phyloP scores from a whole-genome alignment of 2,329 filamentous ascomycete genomes.

The Aspergillus amoenus region DNA sequence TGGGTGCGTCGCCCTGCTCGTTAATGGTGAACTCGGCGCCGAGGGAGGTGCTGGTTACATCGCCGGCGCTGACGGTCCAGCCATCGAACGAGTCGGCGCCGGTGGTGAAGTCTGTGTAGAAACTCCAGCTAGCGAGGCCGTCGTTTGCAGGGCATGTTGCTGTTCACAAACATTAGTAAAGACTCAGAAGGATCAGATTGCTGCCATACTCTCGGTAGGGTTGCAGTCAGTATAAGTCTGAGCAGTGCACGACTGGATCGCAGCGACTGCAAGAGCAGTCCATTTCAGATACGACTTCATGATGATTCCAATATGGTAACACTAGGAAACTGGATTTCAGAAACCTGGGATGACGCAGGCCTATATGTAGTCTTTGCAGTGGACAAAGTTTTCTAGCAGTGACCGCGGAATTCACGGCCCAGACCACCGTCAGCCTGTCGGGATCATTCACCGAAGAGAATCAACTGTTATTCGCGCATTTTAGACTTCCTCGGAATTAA shows the following conservation, averaged over 20 bases:
- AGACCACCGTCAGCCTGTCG: neutral
- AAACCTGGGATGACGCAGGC: too few species aligned
- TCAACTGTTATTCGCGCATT: neutral
- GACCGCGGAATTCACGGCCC: neutral
- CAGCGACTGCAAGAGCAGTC: slow-evolving; percentile 7
- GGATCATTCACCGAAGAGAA: neutral
- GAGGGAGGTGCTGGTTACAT: slow-evolving; percentile 62
- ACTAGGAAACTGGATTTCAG: too few species aligned
- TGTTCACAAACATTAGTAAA: slow-evolving; percentile 16
- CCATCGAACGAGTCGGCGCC: slow-evolving; percentile 57
- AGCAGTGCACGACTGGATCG: slow-evolving; percentile 41
- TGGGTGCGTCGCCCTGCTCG: slow-evolving; percentile 77
- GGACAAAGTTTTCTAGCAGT: neutral
- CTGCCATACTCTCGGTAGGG: slow-evolving; percentile 47
- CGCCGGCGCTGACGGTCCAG: slow-evolving; percentile 68
- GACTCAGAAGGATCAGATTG: neutral
- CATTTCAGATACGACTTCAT: slow-evolving; percentile 11
- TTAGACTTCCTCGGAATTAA: neutral
- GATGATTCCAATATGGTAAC: too few species aligned
- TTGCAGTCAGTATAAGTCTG: slow-evolving; percentile 79
- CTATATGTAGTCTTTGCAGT: neutral
- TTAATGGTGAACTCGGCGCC: slow-evolving; percentile 80
- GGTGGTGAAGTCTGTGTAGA: slow-evolving; percentile 42
- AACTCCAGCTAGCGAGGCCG: slow-evolving; percentile 56
- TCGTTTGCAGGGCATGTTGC: slow-evolving; percentile 65